phyloP scores from a whole-genome alignment of 1,284 basidiomycete genomes.

The Tilletia walkeri region DNA sequence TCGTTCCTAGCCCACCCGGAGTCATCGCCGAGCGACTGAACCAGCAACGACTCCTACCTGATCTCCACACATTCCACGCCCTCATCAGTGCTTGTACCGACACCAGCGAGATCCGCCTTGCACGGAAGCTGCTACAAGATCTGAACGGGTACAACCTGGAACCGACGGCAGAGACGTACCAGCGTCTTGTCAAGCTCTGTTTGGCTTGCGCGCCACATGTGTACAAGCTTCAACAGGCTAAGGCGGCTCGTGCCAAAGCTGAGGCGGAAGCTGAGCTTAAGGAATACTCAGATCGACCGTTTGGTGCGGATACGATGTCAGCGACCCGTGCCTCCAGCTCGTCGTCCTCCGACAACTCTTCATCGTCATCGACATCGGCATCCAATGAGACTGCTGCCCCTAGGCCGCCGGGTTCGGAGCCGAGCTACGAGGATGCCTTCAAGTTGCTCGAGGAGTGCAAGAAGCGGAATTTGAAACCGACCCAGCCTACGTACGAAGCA shows the following conservation, averaged over 20 bases:
- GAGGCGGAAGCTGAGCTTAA: neutral
- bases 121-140: constrained; percentile 14
- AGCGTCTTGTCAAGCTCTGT: constrained; percentile 16
- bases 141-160: constrained; percentile 13
- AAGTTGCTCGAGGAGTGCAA: constrained; percentile 16
- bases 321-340: neutral
- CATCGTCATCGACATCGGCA: neutral
- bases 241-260: neutral
- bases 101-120: constrained; percentile 8
- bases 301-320: neutral
- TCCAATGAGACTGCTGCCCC: neutral
- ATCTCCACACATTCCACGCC: constrained; percentile 11
- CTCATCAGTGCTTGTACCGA: constrained; percentile 14
- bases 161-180: constrained; percentile 7
- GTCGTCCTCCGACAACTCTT: neutral
- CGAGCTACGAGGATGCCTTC: constrained; percentile 16
- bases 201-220: constrained; percentile 10
- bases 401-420: neutral
- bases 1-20: neutral
- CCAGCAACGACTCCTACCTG: constrained; percentile 2
- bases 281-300: neutral
- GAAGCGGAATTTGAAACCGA: constrained; percentile 10
- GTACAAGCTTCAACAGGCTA: neutral
- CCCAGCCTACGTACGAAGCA: constrained; percentile 11
- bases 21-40: constrained; percentile 1